Conservation (phyloP, 768 basidiomycete genomes). For the Tulasnella sp. region DNA sequence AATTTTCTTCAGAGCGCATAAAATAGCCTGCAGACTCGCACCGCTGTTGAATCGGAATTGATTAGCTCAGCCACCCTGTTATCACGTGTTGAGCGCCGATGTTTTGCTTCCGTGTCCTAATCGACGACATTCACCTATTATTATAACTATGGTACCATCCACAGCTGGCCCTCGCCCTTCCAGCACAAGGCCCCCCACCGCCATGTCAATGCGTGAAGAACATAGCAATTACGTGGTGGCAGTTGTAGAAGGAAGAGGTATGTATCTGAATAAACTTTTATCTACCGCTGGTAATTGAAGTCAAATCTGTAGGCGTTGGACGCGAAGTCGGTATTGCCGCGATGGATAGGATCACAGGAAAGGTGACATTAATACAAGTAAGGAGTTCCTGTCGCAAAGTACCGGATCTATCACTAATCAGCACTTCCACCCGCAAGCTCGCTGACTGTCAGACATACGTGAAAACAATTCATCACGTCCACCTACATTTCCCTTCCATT, state of each 20-base stretch:
- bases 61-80: too few species aligned
- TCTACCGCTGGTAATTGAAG: neutral
- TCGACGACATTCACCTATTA: too few species aligned
- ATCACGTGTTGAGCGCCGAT: too few species aligned
- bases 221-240: slow-evolving; percentile 44
- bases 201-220: slow-evolving; percentile 45
- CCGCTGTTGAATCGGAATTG: too few species aligned
- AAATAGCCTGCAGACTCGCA: too few species aligned
- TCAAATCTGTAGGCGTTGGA: slow-evolving; percentile 35
- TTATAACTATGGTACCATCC: too few species aligned
- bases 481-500: slow-evolving; percentile 53
- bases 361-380: slow-evolving; percentile 68
- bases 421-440: slow-evolving; percentile 34
- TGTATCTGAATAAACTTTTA: neutral
- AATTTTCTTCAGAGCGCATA: too few species aligned
- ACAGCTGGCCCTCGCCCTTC: slow-evolving; percentile 40
- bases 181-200: slow-evolving; percentile 51
- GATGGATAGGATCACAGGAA: slow-evolving; percentile 65
- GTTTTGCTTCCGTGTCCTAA: too few species aligned
- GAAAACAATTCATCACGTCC: slow-evolving; percentile 77
- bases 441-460: slow-evolving; percentile 81
- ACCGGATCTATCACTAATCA: neutral
- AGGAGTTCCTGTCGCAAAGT: neutral
- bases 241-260: slow-evolving; percentile 43
- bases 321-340: slow-evolving; percentile 81